These are phyloP conservation scores for Cryptococcus depauperatus DNA, from an alignment of 1,284 basidiomycete genomes.

Conservation along the genomic window DNA sequence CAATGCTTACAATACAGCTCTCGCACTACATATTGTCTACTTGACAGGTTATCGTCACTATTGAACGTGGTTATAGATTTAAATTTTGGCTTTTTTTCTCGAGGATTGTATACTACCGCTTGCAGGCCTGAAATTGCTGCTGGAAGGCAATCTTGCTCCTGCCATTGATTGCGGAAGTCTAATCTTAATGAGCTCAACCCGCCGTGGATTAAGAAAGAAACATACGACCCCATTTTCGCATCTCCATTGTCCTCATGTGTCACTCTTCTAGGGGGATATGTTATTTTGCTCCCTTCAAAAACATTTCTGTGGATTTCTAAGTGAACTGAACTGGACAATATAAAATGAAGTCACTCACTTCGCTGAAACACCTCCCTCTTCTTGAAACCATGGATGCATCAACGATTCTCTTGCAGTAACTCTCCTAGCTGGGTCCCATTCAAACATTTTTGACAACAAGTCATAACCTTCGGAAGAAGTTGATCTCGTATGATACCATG, in stretches of 20 bases:
- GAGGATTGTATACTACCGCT: slow-evolving; percentile 11
- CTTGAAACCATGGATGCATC: slow-evolving; percentile 56
- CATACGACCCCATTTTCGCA: slow-evolving; percentile 46
- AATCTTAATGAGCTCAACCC: not conserved
- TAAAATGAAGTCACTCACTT: slow-evolving; percentile 32
- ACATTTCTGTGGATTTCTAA: slow-evolving; percentile 39
- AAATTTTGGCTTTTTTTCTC: slow-evolving; percentile 13
- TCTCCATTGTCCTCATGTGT: slow-evolving; percentile 51
- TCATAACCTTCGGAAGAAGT: slow-evolving; percentile 57
- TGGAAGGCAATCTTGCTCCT: slow-evolving; percentile 31
- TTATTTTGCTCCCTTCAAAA: slow-evolving; percentile 42
- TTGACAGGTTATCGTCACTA: no score
- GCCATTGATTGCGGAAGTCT: slow-evolving; percentile 38
- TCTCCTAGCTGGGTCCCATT: slow-evolving; percentile 81
- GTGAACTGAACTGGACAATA: slow-evolving; percentile 3
- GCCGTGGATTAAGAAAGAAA: slow-evolving; percentile 3
- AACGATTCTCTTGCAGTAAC: slow-evolving; percentile 76
- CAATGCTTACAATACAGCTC: no score
- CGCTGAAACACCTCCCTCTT: slow-evolving; percentile 42
- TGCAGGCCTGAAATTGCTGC: slow-evolving; percentile 38
- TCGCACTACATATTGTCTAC: no score
- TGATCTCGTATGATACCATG: slow-evolving; percentile 64
- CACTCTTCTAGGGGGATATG: slow-evolving; percentile 48
- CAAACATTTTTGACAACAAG: slow-evolving; percentile 71
- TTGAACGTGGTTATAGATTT: no score